Percentiles rank a stretch among this genome's conserved stretches.
phyloP scores from a whole-genome alignment of 2,329 filamentous ascomycete species.

The Venturia oleaginea region DNA sequence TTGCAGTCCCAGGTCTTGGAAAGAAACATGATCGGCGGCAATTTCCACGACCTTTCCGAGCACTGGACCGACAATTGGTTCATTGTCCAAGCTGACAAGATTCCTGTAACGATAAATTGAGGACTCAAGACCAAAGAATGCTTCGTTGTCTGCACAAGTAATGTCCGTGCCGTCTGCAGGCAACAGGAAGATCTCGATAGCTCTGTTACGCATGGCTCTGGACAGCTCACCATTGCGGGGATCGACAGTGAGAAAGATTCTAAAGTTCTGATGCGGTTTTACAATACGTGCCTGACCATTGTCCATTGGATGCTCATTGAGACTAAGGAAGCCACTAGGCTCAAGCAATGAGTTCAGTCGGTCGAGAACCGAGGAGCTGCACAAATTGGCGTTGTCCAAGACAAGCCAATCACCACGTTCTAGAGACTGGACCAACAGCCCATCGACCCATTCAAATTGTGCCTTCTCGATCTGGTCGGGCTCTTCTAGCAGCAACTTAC shows the following conservation, averaged over 20 bases:
- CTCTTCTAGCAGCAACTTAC: background rate
- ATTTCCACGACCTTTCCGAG: slow-evolving; percentile 15
- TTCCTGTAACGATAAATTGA: slow-evolving; percentile 30
- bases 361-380: slow-evolving; percentile 89
- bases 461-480: slow-evolving; percentile 44
- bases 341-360: slow-evolving; percentile 90
- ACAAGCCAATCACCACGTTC: slow-evolving; percentile 85
- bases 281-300: slow-evolving; percentile 75
- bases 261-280: slow-evolving; percentile 74
- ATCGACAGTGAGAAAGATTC: slow-evolving; percentile 90
- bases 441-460: slow-evolving; percentile 93
- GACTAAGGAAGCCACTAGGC: slow-evolving; percentile 74
- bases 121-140: slow-evolving; percentile 28
- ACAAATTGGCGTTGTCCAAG: slow-evolving; percentile 94
- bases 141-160: background rate
- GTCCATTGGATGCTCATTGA: slow-evolving; percentile 84
- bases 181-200: slow-evolving; percentile 73
- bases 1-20: slow-evolving; percentile 20
- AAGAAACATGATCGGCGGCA: slow-evolving; percentile 28
- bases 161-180: background rate
- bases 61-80: slow-evolving; percentile 15
- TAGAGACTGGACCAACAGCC: slow-evolving; percentile 79
- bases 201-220: slow-evolving; percentile 91
- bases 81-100: slow-evolving; percentile 16
- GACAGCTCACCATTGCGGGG: slow-evolving; percentile 88